A percentile compares a stretch with the other conserved stretches of the same genome.
Evolutionary conservation across 345 rosid genomes (phyloP).

Genomic region (Odontarrhena argentea): DNA sequence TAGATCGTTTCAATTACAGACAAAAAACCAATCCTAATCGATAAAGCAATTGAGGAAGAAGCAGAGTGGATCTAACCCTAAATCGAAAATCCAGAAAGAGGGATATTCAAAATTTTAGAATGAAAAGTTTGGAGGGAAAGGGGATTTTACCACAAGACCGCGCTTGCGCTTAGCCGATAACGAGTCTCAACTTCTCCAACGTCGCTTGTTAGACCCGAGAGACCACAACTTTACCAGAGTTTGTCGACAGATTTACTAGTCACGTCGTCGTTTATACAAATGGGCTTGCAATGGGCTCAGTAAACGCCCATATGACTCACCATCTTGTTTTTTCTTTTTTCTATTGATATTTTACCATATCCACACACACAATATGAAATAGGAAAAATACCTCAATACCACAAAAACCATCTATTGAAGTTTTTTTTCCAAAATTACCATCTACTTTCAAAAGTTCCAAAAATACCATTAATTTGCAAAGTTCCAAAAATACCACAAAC

Average conservation of each 20-base stretch:
- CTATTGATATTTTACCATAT: no score
- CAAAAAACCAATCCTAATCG: not conserved
- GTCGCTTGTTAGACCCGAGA: conserved; percentile 13
- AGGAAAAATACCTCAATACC: no score
- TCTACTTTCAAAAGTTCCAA: no score
- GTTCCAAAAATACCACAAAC: no score
- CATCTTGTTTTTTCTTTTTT: no score
- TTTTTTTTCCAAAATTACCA: no score
- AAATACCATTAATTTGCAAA: no score
- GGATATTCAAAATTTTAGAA: conserved; percentile 16
- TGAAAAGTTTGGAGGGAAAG: conserved; percentile 27
- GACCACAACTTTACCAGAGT: not conserved
- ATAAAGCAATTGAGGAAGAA: not conserved
- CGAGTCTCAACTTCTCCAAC: conserved; percentile 3
- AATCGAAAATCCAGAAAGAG: not conserved
- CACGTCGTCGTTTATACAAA: not conserved
- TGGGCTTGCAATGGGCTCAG: not conserved
- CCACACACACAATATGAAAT: no score
- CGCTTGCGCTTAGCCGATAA: conserved; percentile 5
- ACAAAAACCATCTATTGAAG: no score
- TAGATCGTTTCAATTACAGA: not conserved
- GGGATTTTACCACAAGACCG: not conserved
- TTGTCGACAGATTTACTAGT: not conserved
- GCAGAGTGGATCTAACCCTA: conserved; percentile 28
- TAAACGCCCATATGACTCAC: not conserved